These are phyloP conservation scores for Plasmopara muralis DNA, from an alignment of 352 stramenopile species.

Conservation along the genomic window DNA sequence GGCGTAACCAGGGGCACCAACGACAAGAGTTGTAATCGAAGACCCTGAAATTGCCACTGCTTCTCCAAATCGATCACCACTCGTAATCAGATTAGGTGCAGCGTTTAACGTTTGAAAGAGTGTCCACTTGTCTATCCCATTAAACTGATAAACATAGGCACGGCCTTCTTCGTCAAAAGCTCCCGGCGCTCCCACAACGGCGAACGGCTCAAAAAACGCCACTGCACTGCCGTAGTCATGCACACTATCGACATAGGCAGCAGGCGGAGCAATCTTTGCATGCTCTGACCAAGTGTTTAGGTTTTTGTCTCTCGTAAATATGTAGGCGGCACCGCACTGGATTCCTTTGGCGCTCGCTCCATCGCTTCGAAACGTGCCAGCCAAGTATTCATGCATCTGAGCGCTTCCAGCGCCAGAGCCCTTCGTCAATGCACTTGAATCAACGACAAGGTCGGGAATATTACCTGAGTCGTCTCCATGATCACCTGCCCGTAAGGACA, in stretches of 20 bases:
- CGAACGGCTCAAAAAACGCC: constrained; percentile 41
- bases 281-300: constrained; percentile 46
- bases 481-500: constrained; percentile 50
- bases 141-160: constrained; percentile 74
- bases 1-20: constrained; percentile 67
- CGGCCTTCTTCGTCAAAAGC: constrained; percentile 48
- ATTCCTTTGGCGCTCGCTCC: constrained; percentile 52
- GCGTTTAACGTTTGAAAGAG: constrained; percentile 64
- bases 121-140: constrained; percentile 33
- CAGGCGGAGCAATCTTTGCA: constrained; percentile 46
- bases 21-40: constrained; percentile 38
- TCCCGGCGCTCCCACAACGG: constrained; percentile 53
- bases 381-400: constrained; percentile 46
- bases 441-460: constrained; percentile 47
- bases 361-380: constrained; percentile 56
- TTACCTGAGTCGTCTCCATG: constrained; percentile 50
- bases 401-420: constrained; percentile 20
- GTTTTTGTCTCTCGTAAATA: constrained; percentile 36
- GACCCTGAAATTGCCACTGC: constrained; percentile 54
- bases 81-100: constrained; percentile 32
- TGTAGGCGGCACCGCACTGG: constrained; percentile 63
- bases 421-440: constrained; percentile 39
- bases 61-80: constrained; percentile 66
- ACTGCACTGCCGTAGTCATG: constrained; percentile 56
- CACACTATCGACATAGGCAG: constrained; percentile 29